These are phyloP conservation scores for Andrographis paniculata DNA, from an alignment of 305 asterid genomes.

Conservation along the genomic window DNA sequence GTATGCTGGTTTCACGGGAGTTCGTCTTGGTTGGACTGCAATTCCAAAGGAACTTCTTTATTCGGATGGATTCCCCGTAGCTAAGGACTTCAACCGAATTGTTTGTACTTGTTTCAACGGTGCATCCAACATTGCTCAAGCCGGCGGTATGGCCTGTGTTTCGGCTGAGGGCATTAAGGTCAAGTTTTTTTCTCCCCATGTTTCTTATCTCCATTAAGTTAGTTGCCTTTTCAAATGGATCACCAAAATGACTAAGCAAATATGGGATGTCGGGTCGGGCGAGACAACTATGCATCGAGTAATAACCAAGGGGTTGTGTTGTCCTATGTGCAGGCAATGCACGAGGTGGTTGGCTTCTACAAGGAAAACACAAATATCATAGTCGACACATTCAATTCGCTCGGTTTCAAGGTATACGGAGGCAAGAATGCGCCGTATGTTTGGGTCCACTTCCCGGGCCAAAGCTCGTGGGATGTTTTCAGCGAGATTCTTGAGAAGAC, in stretches of 20 bases:
- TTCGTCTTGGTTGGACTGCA: slow-evolving; percentile 98
- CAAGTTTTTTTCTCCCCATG: slow-evolving; percentile 12
- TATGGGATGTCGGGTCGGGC: too few relatives aligned
- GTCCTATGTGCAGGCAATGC: slow-evolving; percentile 73
- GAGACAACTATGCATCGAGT: too few relatives aligned
- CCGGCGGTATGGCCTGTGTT: slow-evolving; percentile 89
- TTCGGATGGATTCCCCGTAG: slow-evolving; percentile 89
- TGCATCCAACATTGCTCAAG: slow-evolving; percentile 95
- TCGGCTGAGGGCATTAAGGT: slow-evolving; percentile 91
- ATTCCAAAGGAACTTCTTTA: slow-evolving; percentile 75
- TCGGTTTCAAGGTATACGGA: slow-evolving; percentile 86
- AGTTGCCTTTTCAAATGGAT: too few relatives aligned
- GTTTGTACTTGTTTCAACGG: slow-evolving; percentile 92
- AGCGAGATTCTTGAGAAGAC: slow-evolving; percentile 89
- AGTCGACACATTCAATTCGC: slow-evolving; percentile 69
- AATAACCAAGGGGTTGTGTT: not conserved
- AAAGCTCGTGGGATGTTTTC: slow-evolving; percentile 93
- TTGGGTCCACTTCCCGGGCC: slow-evolving; percentile 89
- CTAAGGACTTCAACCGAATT: slow-evolving; percentile 92
- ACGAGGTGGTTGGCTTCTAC: slow-evolving; percentile 81
- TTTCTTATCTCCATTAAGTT: not conserved
- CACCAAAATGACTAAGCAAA: too few relatives aligned
- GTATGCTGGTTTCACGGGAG: slow-evolving; percentile 98
- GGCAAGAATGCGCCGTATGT: slow-evolving; percentile 90
- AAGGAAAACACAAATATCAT: slow-evolving; percentile 82